phyloP scores from a whole-genome alignment of 805 yeast species.

The Alloascoidea africana region DNA sequence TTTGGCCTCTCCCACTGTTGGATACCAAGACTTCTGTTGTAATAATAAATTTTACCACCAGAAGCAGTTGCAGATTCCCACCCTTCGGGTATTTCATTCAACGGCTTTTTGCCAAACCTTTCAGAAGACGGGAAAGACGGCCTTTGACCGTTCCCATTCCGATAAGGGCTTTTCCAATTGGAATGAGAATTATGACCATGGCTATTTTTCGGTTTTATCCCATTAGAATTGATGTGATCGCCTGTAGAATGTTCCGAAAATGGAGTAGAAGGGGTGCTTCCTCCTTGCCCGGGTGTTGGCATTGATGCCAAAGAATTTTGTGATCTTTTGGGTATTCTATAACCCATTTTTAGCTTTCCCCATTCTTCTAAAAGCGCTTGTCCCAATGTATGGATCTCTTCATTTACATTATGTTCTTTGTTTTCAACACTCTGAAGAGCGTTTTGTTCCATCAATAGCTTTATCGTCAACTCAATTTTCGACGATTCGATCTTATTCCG shows the following conservation, averaged over 20 bases:
- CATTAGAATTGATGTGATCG: neutral
- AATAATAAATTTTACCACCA: conserved; percentile 34
- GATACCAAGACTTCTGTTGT: conserved; percentile 27
- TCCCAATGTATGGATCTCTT: conserved; percentile 22
- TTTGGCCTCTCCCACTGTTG: conserved; percentile 52
- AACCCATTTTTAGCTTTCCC: conserved; percentile 67
- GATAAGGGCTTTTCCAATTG: neutral
- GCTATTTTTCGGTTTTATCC: neutral
- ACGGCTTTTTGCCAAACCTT: too few relatives aligned
- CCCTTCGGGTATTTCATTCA: conserved; percentile 32
- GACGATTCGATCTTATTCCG: conserved; percentile 65
- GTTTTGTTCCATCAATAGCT: conserved; percentile 20
- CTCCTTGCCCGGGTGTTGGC: conserved; percentile 11
- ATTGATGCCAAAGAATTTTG: conserved; percentile 8
- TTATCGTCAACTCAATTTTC: conserved; percentile 51
- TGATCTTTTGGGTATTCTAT: conserved; percentile 58
- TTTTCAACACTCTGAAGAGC: conserved; percentile 1
- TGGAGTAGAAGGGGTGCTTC: neutral
- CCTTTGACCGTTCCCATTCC: too few relatives aligned
- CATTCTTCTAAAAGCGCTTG: conserved; percentile 42
- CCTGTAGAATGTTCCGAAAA: neutral
- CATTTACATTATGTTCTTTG: conserved; percentile 8
- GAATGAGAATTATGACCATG: neutral
- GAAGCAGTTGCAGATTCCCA: conserved; percentile 48
- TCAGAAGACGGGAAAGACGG: too few relatives aligned